Evolutionary conservation across 345 rosid species (phyloP).

Genomic region (Psidium friedrichsthalianum): DNA sequence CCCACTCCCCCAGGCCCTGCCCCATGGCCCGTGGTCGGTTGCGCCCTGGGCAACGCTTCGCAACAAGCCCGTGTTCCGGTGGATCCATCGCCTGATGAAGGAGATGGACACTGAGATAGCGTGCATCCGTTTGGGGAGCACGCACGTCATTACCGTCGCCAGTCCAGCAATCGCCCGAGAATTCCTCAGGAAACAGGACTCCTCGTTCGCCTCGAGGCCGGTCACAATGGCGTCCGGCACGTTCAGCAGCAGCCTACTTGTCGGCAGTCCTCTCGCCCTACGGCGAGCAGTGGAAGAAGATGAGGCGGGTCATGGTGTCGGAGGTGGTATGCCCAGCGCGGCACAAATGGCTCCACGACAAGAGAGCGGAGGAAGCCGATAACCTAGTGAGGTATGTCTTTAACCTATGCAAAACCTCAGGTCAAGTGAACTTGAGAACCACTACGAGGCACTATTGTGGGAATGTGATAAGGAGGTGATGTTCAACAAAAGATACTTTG

Average conservation of each 20-base stretch:
- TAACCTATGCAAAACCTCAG: constrained; percentile 6
- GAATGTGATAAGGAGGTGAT: constrained; percentile 18
- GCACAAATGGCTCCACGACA: constrained; percentile 13
- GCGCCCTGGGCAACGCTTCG: background rate
- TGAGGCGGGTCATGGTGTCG: constrained; percentile 27
- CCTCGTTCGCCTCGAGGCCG: constrained; percentile 22
- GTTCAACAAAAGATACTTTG: constrained; percentile 20
- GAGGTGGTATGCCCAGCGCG: constrained; percentile 12
- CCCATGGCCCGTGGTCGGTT: constrained; percentile 3
- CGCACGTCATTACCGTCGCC: constrained; percentile 14
- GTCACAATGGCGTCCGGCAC: background rate
- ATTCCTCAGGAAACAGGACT: constrained; percentile 27
- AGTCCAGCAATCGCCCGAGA: constrained; percentile 28
- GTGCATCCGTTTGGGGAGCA: background rate
- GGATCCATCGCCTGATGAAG: constrained; percentile 3
- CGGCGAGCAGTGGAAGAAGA: constrained; percentile 36
- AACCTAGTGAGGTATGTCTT: constrained; percentile 25
- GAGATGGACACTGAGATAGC: constrained; percentile 1
- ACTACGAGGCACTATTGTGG: constrained; percentile 4
- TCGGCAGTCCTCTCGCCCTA: constrained; percentile 8
- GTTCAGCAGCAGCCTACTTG: constrained; percentile 5
- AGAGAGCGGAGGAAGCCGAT: constrained; percentile 38
- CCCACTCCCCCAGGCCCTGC: background rate
- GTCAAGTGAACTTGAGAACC: constrained; percentile 4
- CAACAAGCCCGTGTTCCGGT: background rate